Conservation (phyloP, 768 basidiomycete species). For the Amanita molliuscula region DNA sequence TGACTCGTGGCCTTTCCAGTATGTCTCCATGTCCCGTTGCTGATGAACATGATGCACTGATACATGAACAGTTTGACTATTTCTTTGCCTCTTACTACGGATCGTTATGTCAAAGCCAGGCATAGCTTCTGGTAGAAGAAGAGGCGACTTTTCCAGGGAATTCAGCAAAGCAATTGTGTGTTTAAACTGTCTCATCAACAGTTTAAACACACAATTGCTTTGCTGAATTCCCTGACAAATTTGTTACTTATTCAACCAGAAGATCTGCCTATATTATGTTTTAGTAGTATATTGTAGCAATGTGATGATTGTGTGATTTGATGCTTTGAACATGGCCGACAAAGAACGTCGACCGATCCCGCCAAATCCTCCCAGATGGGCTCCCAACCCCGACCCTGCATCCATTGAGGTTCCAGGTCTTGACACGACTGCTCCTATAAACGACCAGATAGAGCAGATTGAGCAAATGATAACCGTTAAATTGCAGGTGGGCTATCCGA, state of each 20-base stretch:
- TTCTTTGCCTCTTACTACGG: background rate
- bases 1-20: slow-evolving; percentile 1
- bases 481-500: slow-evolving; percentile 54
- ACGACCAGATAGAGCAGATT: slow-evolving; percentile 88
- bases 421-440: slow-evolving; percentile 54
- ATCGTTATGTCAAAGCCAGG: background rate
- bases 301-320: background rate
- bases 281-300: background rate
- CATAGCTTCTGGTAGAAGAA: background rate
- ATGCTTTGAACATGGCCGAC: background rate
- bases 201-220: background rate
- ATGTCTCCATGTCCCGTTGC: background rate
- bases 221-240: background rate
- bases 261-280: background rate
- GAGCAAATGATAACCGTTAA: slow-evolving; percentile 92
- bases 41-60: background rate
- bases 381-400: slow-evolving; percentile 50
- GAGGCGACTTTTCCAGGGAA: background rate
- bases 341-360: slow-evolving; percentile 23
- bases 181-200: background rate
- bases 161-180: background rate
- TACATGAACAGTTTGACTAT: background rate
- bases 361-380: slow-evolving; percentile 60
- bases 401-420: slow-evolving; percentile 64
- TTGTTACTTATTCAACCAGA: background rate